Base-by-base conservation (phyloP, 1,284 basidiomycete genomes). In the Thelephora terrestris region DNA sequence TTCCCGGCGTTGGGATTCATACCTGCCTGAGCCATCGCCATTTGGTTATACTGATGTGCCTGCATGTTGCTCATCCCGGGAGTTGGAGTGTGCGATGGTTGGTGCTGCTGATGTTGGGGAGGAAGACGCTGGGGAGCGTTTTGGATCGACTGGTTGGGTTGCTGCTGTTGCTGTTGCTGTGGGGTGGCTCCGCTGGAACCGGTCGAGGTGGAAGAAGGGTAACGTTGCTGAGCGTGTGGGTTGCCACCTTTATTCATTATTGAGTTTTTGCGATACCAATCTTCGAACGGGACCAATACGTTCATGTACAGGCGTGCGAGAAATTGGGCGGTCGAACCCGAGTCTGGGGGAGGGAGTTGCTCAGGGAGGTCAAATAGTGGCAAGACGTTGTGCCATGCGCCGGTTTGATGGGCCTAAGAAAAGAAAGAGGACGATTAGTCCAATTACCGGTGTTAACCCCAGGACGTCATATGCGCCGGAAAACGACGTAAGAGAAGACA, bases 211-310 rank as follows among this genome's bases (percentile, higher is more conserved):
- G 39, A 18, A 42, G 25, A 12, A 18, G 17, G 20, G 12, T 21
- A 42, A 21, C 39, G 21, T 12, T 23, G 25, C 21, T 23, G 25
- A 18, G 21, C 20, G 39, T 25, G 39, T 16, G 12, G 25, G 39
- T 25, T 25, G 18, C 39, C 39, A 16, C 17, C 39, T 20, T 42
- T 42, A 21, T 42, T 52, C 79, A 73, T 36, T 76, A 73, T 48
- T 73, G 69, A 35, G 81, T 77, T 82, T 55, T 72, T 78, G 58
- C 73, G 73, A 61, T 80, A 84, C 29, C 68, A 61, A 29, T 84
- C 79, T 60, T 89, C 85, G 55, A 88, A 84, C 4, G 82, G 79
- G 34, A 68, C 67, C 20, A 88, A 66, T 51, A 89, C 69, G 18
- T 62, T 65, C 60, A 67, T 70, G 61, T 85, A 88, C 58, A 78